Evolutionary conservation across 208 protist species (phyloP), one percentile per base, ranked within the genome.

Genomic region (Endotrypanum monterogeii): DNA sequence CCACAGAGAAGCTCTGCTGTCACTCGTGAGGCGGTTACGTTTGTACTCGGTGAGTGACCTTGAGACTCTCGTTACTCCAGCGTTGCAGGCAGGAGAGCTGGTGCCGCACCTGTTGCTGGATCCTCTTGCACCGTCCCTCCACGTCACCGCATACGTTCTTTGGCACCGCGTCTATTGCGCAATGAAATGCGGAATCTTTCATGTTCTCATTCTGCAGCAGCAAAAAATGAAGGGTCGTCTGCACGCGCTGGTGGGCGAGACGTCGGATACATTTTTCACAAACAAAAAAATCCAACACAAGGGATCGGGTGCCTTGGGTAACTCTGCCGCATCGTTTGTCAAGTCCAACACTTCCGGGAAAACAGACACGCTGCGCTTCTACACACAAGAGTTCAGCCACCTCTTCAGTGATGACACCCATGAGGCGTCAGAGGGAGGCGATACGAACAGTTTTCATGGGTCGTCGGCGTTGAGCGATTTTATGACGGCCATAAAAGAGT

Each of bases 181-280:
- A 28, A 93, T 95, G 83, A 80, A 74, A 44, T 91, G 85, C 77
- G 93, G 93, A 25, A 74, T 95, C 35, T 70, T 95, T 37, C 69
- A 75, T 48, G 86, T 86, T 39, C 87, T 95, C 41, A 71, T 81
- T 60, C 78, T 83, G 58, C 74, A 85, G n/a, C 83, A 87, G 37
- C 78, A 88, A 55, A 80, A 87, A 75, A 83, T 88, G 41, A 79
- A 83, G 35, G 54, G 88, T 39, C 89, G 91, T 48, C 70, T 95
- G 52, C 73, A 84, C 25, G 67, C 82, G 46, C 83, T 96, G 63
- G 65, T 94, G 44, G 74, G 76, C 57, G 73, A 80, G 57, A 79
- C 77, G 32, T 23, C 48, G 18, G 51, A 28, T 23, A 32, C 65
- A 32, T 25, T 18, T 9, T 30, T 30, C 32, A 46, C 25, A 1